phyloP scores from a whole-genome alignment of 2,329 filamentous ascomycete species.

The Pezicula radicicola region DNA sequence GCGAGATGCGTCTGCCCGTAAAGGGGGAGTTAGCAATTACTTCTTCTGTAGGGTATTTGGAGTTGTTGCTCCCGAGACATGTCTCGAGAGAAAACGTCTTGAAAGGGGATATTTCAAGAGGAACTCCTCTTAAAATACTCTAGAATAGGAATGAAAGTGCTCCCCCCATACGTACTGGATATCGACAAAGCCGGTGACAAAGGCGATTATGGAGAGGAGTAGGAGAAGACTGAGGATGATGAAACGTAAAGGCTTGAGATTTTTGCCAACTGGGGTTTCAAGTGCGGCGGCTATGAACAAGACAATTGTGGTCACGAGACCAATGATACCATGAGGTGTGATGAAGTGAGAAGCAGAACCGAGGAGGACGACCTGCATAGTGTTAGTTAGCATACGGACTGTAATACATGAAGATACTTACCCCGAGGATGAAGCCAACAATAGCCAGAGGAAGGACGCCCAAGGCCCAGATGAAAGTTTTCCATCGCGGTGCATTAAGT shows the following conservation, averaged over 20 bases:
- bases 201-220: not conserved
- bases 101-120: no score
- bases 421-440: not conserved
- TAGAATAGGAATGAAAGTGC: no score
- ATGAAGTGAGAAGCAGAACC: not conserved
- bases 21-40: no score
- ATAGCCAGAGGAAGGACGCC: not conserved
- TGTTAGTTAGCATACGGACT: not conserved
- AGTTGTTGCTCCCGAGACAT: no score
- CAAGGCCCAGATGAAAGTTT: not conserved
- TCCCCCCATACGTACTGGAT: not conserved
- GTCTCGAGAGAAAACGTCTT: no score
- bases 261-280: constrained; percentile 19
- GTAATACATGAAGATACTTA: not conserved
- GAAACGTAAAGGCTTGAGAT: constrained; percentile 12
- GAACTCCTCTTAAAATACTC: no score
- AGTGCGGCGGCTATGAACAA: constrained; percentile 12
- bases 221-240: not conserved
- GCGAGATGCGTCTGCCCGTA: not conserved
- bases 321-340: not conserved
- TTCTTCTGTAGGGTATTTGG: no score
- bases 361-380: not conserved
- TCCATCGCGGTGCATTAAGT: not conserved
- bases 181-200: not conserved
- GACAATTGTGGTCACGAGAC: not conserved